Percentiles rank a stretch among this genome's conserved stretches.
These are phyloP conservation scores for Hanseniaspora singularis DNA, from an alignment of 805 yeast genomes.

Conservation along the genomic window DNA sequence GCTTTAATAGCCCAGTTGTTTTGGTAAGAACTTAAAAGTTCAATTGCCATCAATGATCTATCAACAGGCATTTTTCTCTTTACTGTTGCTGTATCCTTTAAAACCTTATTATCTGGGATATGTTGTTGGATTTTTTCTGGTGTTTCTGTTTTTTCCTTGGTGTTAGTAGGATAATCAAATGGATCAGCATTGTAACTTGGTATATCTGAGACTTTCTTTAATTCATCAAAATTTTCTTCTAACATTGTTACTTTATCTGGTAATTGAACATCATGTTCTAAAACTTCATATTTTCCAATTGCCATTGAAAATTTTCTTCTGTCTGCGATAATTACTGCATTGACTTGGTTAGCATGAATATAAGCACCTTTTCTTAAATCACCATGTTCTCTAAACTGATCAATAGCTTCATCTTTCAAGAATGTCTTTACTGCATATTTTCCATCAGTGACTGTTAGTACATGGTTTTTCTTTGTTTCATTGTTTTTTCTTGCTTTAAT, in stretches of 20 bases:
- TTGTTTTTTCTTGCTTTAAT: constrained; percentile 11
- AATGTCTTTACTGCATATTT: constrained; percentile 40
- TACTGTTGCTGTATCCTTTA: constrained; percentile 16
- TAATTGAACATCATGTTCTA: constrained; percentile 26
- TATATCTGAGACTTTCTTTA: constrained; percentile 32
- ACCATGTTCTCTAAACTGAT: constrained; percentile 32
- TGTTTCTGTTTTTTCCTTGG: constrained; percentile 1
- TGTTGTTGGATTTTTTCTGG: no score
- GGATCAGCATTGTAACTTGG: constrained; percentile 22
- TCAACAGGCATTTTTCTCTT: constrained; percentile 22
- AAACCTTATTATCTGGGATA: constrained; percentile 20
- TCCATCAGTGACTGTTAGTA: constrained; percentile 42
- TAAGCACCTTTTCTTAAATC: constrained; percentile 37
- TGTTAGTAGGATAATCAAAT: constrained; percentile 16
- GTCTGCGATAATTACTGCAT: constrained; percentile 28
- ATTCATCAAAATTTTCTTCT: constrained; percentile 44
- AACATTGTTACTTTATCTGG: neutral
- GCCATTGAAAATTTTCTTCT: constrained; percentile 39
- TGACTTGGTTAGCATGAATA: constrained; percentile 25
- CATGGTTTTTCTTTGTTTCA: constrained; percentile 18
- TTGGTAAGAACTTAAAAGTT: constrained; percentile 82
- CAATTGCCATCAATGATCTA: constrained; percentile 56
- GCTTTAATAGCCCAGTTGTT: constrained; percentile 88
- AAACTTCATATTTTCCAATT: constrained; percentile 37
- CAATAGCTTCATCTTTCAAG: constrained; percentile 39